Evolutionary conservation across 805 yeast genomes (phyloP), one percentile per base, ranked within the genome.

Genomic region (Candida stauntonica): DNA sequence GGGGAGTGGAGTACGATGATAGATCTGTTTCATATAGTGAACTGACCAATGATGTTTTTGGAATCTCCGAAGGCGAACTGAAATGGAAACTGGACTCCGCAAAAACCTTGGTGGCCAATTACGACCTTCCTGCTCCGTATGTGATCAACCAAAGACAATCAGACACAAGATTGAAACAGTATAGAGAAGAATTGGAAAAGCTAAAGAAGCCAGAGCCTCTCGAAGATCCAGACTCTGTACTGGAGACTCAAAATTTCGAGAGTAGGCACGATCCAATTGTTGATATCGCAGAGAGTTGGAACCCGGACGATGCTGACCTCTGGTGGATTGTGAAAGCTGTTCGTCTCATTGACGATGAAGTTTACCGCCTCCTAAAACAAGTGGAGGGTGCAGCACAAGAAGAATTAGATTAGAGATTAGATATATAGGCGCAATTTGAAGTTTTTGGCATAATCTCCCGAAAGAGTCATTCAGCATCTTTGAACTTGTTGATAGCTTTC

Each of bases 261-360:
- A 35, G 39, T 17, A 36, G 52, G 17, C 49, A 46, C 20, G 55
- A 50, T 30, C 55, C 55, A 9, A 28, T 50, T 5, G 44, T 50
- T 16, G 52, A 50, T 14, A 48, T 50, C 20, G 41, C 47, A 15
- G 55, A 50, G 32, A 30, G 33, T 28, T 48, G 45, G 44, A 48
- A 48, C 17, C 33, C 20, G 11, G 31, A 30, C 3, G 55, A 51
- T 39, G 31, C 53, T 18, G 36, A 33, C 2, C 24, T 48, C 6
- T 51, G 55, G 55, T 48, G 51, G 46, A 17, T 37, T 6, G 41
- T 42, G 12, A 40, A 42, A 26, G 46, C 36, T 17, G 32, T 43
- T n/a, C 39, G 47, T 21, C 35, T 21, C 14, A 21, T 50, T 7
- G 42, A 36, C 27, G 33, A 32, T 8, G 30, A 38, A 13, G 14